Base-by-base conservation (phyloP, 2,329 filamentous ascomycete species). In the Paracoccidioides lutzii region DNA sequence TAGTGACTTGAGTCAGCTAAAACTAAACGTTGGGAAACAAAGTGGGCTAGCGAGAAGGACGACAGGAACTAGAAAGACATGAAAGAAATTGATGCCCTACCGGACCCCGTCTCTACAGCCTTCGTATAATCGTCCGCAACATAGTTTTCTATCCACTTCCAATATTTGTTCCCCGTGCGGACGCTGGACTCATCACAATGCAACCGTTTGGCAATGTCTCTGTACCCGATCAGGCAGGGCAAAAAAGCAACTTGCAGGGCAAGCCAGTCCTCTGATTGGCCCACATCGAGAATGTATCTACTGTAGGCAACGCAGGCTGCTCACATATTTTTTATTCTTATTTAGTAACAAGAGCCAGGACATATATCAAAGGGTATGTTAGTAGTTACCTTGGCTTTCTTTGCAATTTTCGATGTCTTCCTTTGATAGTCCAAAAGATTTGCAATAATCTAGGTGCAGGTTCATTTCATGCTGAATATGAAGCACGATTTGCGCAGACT, bases 71-170 rank as follows among this genome's bases (percentile, higher is more conserved):
- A 15, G 9, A 22, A 15, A 42, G 12, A 10, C 37, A 35, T 5
- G 32, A 45, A 33, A 7, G n/a, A 14, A n/a, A 55, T 14, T 14
- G 32, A 49, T 14, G 35, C 67, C 79, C 70, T 73, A 88, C 87
- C 82, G 55, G 78, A 81, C 28, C 88, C 88, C 3, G 81, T 76
- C 60, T 75, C 76, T 54, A 94, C 87, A 5, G 88, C 87, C 59
- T 83, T 76, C 0, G 76, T 72, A 62, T 95, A 96, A 67, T 93
- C 87, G 0, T 88, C 83, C 2, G 84, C 86, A 14, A 87, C 81
- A 66, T 96, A 97, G 65, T 88, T 94, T 66, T 90, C 78, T 61
- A 97, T 88, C 91, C 91, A 97, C 48, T 83, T 80, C 85, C 87
- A 93, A 73, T 95, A 97, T 15, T 73, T 76, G 67, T 91, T 94